Conservation (phyloP, 202 grass and related monocot genomes). For the Hordeum pubiflorum region DNA sequence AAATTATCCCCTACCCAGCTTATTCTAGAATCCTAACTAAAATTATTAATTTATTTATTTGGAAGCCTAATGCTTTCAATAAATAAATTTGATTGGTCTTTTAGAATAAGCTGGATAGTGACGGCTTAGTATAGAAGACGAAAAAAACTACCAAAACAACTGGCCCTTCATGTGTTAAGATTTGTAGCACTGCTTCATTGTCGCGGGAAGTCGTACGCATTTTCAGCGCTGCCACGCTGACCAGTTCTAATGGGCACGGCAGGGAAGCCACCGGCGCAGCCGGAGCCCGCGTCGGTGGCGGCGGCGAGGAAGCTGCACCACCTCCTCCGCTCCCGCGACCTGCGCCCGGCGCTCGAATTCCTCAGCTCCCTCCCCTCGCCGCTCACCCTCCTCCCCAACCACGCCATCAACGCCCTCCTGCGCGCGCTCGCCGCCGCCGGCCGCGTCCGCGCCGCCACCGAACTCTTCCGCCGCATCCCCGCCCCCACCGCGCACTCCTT, state of each 20-base stretch:
- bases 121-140: no score
- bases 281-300: conserved; percentile 34
- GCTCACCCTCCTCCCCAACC: conserved; percentile 51
- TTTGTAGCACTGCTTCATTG: no score
- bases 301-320: conserved; percentile 40
- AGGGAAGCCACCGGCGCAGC: neutral
- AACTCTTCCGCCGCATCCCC: conserved; percentile 52
- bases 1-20: no score
- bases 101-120: no score
- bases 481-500: conserved; percentile 49
- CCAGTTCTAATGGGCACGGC: neutral
- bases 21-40: no score
- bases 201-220: neutral
- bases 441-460: conserved; percentile 57
- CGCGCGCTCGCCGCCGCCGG: conserved; percentile 63
- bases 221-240: neutral
- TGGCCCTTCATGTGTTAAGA: no score
- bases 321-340: conserved; percentile 66
- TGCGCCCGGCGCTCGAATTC: conserved; percentile 40
- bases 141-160: no score
- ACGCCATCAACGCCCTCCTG: conserved; percentile 61
- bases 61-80: no score
- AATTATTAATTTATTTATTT: no score
- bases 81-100: no score
- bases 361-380: conserved; percentile 34